Evolutionary conservation across 1,139 yeast species (phyloP), one percentile per base, ranked within the genome.

Genomic region (Lodderomyces theae): DNA sequence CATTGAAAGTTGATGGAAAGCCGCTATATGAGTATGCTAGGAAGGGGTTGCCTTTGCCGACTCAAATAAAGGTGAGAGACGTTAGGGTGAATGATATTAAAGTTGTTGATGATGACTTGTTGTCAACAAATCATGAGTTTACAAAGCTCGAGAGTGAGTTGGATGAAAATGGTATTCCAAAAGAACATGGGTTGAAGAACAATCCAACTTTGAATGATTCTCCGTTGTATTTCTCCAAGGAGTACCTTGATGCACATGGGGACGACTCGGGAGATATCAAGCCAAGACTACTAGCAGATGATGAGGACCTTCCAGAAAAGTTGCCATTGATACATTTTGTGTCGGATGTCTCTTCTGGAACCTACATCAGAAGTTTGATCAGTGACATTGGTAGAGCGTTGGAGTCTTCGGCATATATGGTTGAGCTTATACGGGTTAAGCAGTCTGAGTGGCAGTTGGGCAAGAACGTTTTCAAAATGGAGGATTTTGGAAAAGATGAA

Each of bases 21-120:
- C 95, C 96, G 4, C 66, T 94, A 41, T 90, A 92, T 58, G 97
- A 90, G 52, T 94, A 94, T 58, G 98, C 98, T 1, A 75, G 98
- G 51, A 79, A 86, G 50, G 95, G 95, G 0, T 71, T 79, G 34
- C 94, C 96, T 0, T 71, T 92, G 30, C 98, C 98, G 0, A 77
- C 78, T 42, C 77, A 82, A 16, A 88, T 94, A 42, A 82, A 86
- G 54, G 76, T 86, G 1, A 74, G 98, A 51, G 79, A 81, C 26
- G 89, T 88, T 10, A 72, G 70, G 24, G 77, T 92, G 2, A 65
- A 71, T 46, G 73, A 71, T 37, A 59, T 89, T 29, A 69, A 72
- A 18, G 66, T 88, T 1, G 64, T 71, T 30, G 71, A 69, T 34
- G 65, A 65, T 3, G 85, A 82, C 46, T 71, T 79, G 1, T 63